Percentiles rank a stretch among this genome's conserved stretches.
Evolutionary conservation across 169 alveolate genomes (phyloP).

Genomic region (Eimeria falciformis): DNA sequence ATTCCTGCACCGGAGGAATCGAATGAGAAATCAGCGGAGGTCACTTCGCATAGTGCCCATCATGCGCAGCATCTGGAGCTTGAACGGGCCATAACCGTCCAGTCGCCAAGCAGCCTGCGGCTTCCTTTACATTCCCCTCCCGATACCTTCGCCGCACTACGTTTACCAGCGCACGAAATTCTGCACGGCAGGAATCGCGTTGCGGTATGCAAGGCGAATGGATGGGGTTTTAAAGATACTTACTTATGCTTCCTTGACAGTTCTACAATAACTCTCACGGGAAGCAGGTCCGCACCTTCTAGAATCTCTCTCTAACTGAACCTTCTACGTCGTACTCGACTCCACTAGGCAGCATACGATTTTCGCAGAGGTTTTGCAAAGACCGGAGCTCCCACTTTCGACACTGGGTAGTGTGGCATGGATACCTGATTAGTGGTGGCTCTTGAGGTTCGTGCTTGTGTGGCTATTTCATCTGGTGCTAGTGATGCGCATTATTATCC

Average conservation of each 20-base stretch:
- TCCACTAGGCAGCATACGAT: constrained; percentile 77
- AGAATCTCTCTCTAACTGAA: constrained; percentile 82
- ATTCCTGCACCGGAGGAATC: no score
- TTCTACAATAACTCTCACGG: constrained; percentile 79
- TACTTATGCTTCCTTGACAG: constrained; percentile 41
- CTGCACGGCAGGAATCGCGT: constrained; percentile 70
- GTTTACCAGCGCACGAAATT: constrained; percentile 59
- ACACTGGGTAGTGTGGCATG: no score
- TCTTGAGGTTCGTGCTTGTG: no score
- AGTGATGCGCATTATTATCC: no score
- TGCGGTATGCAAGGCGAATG: constrained; percentile 63
- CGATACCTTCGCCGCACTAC: constrained; percentile 50
- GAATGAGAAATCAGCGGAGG: no score
- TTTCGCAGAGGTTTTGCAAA: background rate
- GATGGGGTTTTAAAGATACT: constrained; percentile 72
- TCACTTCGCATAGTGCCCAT: no score
- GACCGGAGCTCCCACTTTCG: no score
- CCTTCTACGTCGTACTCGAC: constrained; percentile 81
- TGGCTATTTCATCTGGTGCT: no score
- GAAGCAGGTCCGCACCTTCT: constrained; percentile 85
- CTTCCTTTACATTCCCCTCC: constrained; percentile 54
- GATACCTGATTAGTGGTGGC: no score
- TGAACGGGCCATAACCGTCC: constrained; percentile 15
- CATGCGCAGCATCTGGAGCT: background rate
- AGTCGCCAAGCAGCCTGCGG: constrained; percentile 62